Evolutionary conservation across 2,329 filamentous ascomycete genomes (phyloP).

Genomic region (Botrytis byssoidea): DNA sequence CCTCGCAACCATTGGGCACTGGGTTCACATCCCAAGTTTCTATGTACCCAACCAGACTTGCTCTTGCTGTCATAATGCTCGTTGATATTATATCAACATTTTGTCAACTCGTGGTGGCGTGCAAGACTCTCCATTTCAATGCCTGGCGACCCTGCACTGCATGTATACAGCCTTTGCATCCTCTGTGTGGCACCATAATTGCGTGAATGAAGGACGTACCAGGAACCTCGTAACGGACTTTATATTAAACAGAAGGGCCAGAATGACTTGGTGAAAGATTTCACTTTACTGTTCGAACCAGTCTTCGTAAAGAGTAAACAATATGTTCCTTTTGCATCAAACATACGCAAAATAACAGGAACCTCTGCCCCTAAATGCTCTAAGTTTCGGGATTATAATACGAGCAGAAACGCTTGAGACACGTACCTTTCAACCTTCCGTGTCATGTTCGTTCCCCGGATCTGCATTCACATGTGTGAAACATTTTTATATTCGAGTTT

Average conservation of each 20-base stretch:
- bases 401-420: not conserved
- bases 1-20: not conserved
- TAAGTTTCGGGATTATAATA: not conserved
- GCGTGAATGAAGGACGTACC: not conserved
- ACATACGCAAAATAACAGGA: not conserved
- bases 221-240: not conserved
- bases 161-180: not conserved
- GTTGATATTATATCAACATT: not conserved
- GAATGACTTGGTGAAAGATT: not conserved
- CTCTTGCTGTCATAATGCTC: not conserved
- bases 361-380: not conserved
- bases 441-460: conserved; percentile 11
- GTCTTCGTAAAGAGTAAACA: not conserved
- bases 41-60: not conserved
- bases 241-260: not conserved
- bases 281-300: not conserved
- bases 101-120: not conserved
- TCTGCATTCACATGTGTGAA: conserved; percentile 4
- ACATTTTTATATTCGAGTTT: conserved; percentile 16
- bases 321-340: not conserved
- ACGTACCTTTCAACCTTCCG: not conserved
- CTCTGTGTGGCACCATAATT: not conserved
- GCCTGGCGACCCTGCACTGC: not conserved
- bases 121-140: not conserved
- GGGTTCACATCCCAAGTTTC: not conserved